phyloP scores from a whole-genome alignment of 345 rosid genomes.

The Cardamine occulta region DNA sequence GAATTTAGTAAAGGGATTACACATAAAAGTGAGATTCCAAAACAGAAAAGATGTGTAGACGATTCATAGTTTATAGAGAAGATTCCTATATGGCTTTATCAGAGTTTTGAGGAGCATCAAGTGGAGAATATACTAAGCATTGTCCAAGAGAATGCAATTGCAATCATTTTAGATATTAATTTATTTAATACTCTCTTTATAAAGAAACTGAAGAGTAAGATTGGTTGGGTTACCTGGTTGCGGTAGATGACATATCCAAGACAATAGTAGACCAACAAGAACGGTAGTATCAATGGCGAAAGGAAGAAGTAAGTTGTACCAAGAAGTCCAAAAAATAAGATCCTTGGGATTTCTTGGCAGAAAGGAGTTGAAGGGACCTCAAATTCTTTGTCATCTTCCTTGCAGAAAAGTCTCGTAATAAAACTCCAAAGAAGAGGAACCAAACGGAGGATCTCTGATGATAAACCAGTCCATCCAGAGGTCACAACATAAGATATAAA shows the following conservation, averaged over 20 bases:
- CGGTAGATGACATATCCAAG: constrained; percentile 88
- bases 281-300: constrained; percentile 86
- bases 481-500: constrained; percentile 93
- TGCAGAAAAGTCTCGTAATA: constrained; percentile 45
- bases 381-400: constrained; percentile 54
- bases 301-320: constrained; percentile 88
- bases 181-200: neutral
- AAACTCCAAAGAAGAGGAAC: constrained; percentile 60
- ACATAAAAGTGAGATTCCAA: constrained; percentile 32
- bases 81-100: constrained; percentile 33
- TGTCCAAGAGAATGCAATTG: constrained; percentile 37
- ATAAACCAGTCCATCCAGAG: constrained; percentile 87
- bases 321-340: constrained; percentile 81
- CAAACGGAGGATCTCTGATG: constrained; percentile 77
- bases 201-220: constrained; percentile 7
- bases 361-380: constrained; percentile 69
- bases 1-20: constrained; percentile 23
- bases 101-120: constrained; percentile 28
- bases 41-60: constrained; percentile 13
- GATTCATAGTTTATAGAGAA: constrained; percentile 28
- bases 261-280: constrained; percentile 78
- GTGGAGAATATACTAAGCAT: constrained; percentile 33
- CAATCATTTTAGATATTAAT: constrained; percentile 17
- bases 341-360: constrained; percentile 66
- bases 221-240: constrained; percentile 64